Conservation (phyloP, 495 filamentous ascomycete species). For the Neurospora sp. region DNA sequence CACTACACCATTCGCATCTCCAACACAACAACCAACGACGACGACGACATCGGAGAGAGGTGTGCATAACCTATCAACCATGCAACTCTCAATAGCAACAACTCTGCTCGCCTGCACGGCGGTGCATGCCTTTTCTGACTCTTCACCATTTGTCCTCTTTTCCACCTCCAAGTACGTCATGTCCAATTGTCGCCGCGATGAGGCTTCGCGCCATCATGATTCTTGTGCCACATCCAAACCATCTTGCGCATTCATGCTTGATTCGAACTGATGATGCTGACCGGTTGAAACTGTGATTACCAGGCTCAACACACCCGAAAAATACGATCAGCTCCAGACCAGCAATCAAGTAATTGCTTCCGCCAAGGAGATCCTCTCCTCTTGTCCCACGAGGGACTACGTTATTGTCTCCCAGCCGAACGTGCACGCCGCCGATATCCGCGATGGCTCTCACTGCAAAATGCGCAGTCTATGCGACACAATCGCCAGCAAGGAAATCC, state of each 20-base stretch:
- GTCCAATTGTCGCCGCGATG: neutral
- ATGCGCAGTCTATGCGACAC: constrained; percentile 23
- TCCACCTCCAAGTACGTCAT: constrained; percentile 64
- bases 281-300: constrained; percentile 6
- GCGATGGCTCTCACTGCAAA: constrained; percentile 21
- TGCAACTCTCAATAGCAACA: constrained; percentile 52
- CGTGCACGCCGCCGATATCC: constrained; percentile 56
- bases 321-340: constrained; percentile 34
- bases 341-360: constrained; percentile 26
- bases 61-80: constrained; percentile 24
- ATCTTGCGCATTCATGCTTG: neutral
- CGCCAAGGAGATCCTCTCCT: constrained; percentile 40
- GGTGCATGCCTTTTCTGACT: constrained; percentile 66
- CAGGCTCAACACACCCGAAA: constrained; percentile 22
- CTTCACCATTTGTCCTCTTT: constrained; percentile 78
- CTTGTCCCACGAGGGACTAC: constrained; percentile 70
- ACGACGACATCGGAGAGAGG: constrained; percentile 4
- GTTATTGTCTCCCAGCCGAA: constrained; percentile 73
- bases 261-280: neutral
- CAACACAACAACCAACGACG: constrained; percentile 5
- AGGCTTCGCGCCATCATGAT: neutral
- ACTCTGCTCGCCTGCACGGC: constrained; percentile 51
- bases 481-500: constrained; percentile 8
- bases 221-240: neutral
- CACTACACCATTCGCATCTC: constrained; percentile 2